Conservation (phyloP, 176 grass and related monocot species). For the sorghum (Sorghum bicolor) region Sorghum_bicolor_NCBIv3 NC_012878.2:9403001-9403500, state of each 20-base stretch:
- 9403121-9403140: background rate
- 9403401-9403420: slow-evolving; percentile 94
- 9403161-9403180: background rate
- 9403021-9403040: slow-evolving; percentile 91
- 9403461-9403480: slow-evolving; percentile 9
- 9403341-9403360: slow-evolving; percentile 92
- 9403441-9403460: slow-evolving; percentile 35
- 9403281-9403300: slow-evolving; percentile 90
- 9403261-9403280: slow-evolving; percentile 50
- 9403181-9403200: background rate
- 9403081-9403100: slow-evolving; percentile 13
- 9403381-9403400: slow-evolving; percentile 87
- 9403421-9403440: slow-evolving; percentile 70
- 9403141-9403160: background rate
- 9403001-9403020: slow-evolving; percentile 80
- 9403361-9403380: slow-evolving; percentile 99
- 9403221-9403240: background rate
- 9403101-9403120: background rate
- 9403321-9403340: slow-evolving; percentile 87
- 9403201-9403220: background rate
- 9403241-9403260: background rate
- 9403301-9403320: slow-evolving; percentile 84
- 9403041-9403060: slow-evolving; percentile 95
- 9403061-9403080: slow-evolving; percentile 93
- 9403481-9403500: slow-evolving; percentile 16